These are phyloP conservation scores for Fusarium scirpi DNA, from an alignment of 2,329 filamentous ascomycete genomes.

Conservation along the genomic window DNA sequence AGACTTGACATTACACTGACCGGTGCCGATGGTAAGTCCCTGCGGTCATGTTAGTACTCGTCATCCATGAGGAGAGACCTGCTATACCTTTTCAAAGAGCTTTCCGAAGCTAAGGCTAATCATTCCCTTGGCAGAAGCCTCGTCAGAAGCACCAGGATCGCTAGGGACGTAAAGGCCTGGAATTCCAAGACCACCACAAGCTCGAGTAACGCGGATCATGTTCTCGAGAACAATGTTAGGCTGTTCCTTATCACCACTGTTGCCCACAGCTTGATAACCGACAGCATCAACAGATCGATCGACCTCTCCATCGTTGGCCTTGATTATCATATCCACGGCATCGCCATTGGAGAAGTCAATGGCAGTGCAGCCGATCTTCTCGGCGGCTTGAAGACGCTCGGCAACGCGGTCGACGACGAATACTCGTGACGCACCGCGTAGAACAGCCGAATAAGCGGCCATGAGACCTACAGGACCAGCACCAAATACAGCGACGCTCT, in stretches of 20 bases:
- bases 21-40: constrained; percentile 70
- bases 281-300: constrained; percentile 75
- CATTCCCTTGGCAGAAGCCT: constrained; percentile 70
- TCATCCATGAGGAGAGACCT: rapidly evolving
- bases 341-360: constrained; percentile 72
- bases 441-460: constrained; percentile 71
- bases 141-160: constrained; percentile 73
- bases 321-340: constrained; percentile 70
- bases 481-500: constrained; percentile 73
- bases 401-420: constrained; percentile 73
- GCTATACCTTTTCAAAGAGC: constrained; percentile 70
- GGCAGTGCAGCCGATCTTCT: constrained; percentile 71
- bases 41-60: constrained; percentile 40
- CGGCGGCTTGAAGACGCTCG: constrained; percentile 68
- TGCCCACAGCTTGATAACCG: constrained; percentile 71
- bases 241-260: constrained; percentile 67
- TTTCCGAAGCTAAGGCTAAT: constrained; percentile 75
- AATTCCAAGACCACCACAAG: constrained; percentile 72
- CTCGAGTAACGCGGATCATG: constrained; percentile 70
- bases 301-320: constrained; percentile 69
- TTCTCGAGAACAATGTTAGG: constrained; percentile 74
- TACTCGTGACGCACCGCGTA: constrained; percentile 71
- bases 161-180: constrained; percentile 64
- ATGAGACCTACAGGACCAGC: constrained; percentile 74
- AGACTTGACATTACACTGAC: constrained; percentile 76